phyloP scores from a whole-genome alignment of 1,139 yeast species.

The Pneumocystis sp. region DNA sequence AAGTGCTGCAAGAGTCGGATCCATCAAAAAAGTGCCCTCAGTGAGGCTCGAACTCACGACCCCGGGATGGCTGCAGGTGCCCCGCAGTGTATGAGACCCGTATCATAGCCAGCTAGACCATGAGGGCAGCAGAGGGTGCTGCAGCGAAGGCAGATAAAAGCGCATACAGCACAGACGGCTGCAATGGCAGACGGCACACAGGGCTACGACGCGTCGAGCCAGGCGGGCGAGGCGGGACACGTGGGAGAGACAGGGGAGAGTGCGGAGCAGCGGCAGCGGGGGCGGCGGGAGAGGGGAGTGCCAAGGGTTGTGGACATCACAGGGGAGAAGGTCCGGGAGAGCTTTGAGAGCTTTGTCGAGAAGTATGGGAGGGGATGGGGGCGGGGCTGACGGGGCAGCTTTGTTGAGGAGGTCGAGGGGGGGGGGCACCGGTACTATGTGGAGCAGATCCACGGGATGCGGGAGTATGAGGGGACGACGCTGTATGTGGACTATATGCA shows the following conservation, averaged over 20 bases:
- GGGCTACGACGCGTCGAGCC: not conserved
- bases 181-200: not conserved
- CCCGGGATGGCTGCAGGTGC: conserved; percentile 5
- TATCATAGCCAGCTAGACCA: conserved; percentile 11
- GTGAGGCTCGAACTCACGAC: conserved; percentile 12
- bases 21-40: conserved; percentile 5
- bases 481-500: conserved; percentile 78
- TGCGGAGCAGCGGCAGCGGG: not conserved
- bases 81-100: conserved; percentile 9
- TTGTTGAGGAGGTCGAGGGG: not conserved
- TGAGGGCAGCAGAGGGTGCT: conserved; percentile 1
- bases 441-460: conserved; percentile 71
- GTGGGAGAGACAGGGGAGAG: not conserved
- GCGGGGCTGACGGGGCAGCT: not conserved
- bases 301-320: conserved; percentile 79
- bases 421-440: conserved; percentile 34
- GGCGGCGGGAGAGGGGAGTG: conserved; percentile 23
- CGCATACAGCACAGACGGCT: too few species aligned
- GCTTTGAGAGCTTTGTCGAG: conserved; percentile 69
- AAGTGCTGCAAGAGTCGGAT: too few species aligned
- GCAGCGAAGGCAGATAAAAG: too few species aligned
- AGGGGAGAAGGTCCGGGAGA: conserved; percentile 80
- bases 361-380: conserved; percentile 20
- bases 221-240: not conserved
- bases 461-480: conserved; percentile 58